Base-by-base conservation (phyloP, 2,329 filamentous ascomycete species). In the Phialophora expanda region DNA sequence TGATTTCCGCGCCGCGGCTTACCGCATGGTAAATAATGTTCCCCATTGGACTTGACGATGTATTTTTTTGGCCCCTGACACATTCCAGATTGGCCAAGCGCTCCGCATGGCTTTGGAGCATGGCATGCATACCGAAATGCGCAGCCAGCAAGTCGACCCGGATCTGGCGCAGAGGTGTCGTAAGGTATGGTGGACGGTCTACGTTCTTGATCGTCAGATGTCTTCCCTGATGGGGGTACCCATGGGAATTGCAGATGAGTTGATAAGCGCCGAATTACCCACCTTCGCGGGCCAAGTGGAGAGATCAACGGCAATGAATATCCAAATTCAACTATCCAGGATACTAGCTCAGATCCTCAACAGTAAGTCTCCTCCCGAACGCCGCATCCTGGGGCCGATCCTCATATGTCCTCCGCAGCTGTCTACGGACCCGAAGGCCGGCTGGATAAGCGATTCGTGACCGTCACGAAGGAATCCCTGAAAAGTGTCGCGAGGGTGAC, bases 111-210 rank as follows among this genome's bases (percentile, higher is more conserved):
- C 83, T 0, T 71, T 85, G 11, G 78, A 76, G 0, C 76, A 84
- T 58, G 84, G 84, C 1, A 81, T 85, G 79, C 83, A 86, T 64
- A 84, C 82, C 0, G 77, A 84, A 30, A 83, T 85, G 81, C 80
- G 78, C 0, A 74, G 75, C 0, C 73, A 77, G 1, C 75, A 81
- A 24, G 67, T 84, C 0, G 79, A 79, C 0, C 77, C 79, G 0
- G 66, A 71, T 0, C 69, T 78, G 1, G 79, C 83, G 0, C 78
- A 85, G 65, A 73, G 84, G 58, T 82, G 79, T 59, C 80, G 82
- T 0, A 79, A 79, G 38, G 76, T 83, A 9, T 86, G 83, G 83
- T 86, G 83, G 83, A 85, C 84, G 0, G 77, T 84, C 0, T 85
- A 84, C 48, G 76, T 85, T 1, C 73, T 86, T 0, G 84, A 86